Evolutionary conservation across 768 basidiomycete genomes (phyloP), one percentile per base, ranked within the genome.

Genomic region (Clitopilus passeckerianus): DNA sequence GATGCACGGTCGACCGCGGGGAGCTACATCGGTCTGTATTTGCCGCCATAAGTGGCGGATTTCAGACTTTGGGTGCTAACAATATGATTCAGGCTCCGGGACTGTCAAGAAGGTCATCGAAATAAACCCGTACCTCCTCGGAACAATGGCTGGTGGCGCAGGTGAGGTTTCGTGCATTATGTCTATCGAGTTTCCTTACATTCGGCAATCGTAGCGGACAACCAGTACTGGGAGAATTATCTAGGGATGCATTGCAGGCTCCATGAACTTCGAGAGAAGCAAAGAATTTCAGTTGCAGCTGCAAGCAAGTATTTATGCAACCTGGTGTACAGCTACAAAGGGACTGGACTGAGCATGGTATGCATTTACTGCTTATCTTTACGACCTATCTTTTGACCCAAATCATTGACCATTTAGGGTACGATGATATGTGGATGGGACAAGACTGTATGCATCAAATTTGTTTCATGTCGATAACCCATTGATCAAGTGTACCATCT

Each of bases 391-490:
- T 41, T 41, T 22, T 56, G 30, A 10, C 20, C 44, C 53, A 58
- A 24, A 53, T n/a, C n/a, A n/a, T n/a, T n/a, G 23, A 16, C 54
- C 3, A 54, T 41, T 18, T 65, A 95, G 94, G 97, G 97, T 54
- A 99, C 97, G 0, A 99, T 98, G 97, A 95, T 99, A 59, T 98
- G 95, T 68, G 97, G 97, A 24, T 98, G 95, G 95, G 97, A 99
- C 76, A 98, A 98, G 79, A 98, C 95, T 9, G 91, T 90, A 61
- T 66, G 88, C 75, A 33, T 12, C n/a, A 7, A 50, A 7, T 50
- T 20, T n/a, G 61, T 23, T 41, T 20, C 14, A 23, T 27, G 18
- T 30, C 16, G 3, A 5, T n/a, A 41, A 33, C 20, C 33, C 37
- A 27, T 54, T 63, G 37, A 59, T 30, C 3, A 30, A 30, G 27